Conservation (phyloP, 1,284 basidiomycete species). For the Ustilago esculenta region DNA sequence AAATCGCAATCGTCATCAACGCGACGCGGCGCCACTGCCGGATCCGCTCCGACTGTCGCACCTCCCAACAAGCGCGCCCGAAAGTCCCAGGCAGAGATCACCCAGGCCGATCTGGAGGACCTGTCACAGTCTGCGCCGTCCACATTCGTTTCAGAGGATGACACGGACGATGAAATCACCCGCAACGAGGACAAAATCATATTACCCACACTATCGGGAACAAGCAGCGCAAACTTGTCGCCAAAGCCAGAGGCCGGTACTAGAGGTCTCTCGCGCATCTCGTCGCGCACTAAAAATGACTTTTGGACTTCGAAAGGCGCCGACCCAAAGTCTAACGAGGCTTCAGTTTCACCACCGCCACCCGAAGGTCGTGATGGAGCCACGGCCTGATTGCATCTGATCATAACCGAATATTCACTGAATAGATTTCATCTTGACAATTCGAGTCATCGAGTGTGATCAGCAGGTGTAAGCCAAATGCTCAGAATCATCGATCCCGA, state of each 20-base stretch:
- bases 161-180: slow-evolving; percentile 24
- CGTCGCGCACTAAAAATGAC: slow-evolving; percentile 43
- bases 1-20: slow-evolving; percentile 3
- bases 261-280: slow-evolving; percentile 25
- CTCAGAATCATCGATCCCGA: too few species aligned
- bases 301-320: slow-evolving; percentile 45
- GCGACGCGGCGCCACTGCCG: neutral
- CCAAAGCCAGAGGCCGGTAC: slow-evolving; percentile 11
- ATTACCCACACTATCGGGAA: slow-evolving; percentile 27
- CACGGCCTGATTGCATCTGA: neutral
- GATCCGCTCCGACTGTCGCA: neutral
- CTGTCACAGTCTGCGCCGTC: slow-evolving; percentile 44
- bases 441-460: too few species aligned
- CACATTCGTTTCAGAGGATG: slow-evolving; percentile 43
- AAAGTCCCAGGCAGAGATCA: slow-evolving; percentile 16
- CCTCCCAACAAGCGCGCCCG: slow-evolving; percentile 17
- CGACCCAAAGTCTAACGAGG: slow-evolving; percentile 9
- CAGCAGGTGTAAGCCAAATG: too few species aligned
- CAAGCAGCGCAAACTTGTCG: slow-evolving; percentile 20
- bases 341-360: slow-evolving; percentile 31
- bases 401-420: too few species aligned
- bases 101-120: slow-evolving; percentile 38
- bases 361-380: neutral
- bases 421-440: too few species aligned
- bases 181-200: slow-evolving; percentile 23